phyloP scores from a whole-genome alignment of 495 filamentous ascomycete species.

The Trichocladium uniseriatum region DNA sequence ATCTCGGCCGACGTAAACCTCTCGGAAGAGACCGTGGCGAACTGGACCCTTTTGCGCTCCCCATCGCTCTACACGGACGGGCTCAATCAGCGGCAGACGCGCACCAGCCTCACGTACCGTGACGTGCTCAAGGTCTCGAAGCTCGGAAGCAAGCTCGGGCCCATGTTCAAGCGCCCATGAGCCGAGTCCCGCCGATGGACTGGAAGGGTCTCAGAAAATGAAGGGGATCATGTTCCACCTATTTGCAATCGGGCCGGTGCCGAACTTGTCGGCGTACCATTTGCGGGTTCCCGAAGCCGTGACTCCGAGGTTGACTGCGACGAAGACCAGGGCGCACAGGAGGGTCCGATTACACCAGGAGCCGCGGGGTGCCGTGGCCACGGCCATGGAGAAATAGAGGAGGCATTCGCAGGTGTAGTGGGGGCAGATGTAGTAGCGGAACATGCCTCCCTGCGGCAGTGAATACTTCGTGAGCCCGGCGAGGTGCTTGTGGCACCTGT shows the following conservation, averaged over 20 bases:
- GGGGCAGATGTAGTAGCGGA: conserved; percentile 65
- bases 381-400: conserved; percentile 69
- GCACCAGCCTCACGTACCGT: conserved; percentile 84
- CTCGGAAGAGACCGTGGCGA: conserved; percentile 55
- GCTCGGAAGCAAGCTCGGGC: conserved; percentile 56
- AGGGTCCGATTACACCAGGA: conserved; percentile 63
- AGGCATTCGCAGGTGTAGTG: conserved; percentile 86
- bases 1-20: conserved; percentile 51
- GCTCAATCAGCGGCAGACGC: conserved; percentile 50
- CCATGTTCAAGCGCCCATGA: conserved; percentile 38
- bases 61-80: conserved; percentile 48
- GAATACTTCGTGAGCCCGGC: conserved; percentile 75
- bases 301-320: conserved; percentile 67
- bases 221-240: conserved; percentile 81
- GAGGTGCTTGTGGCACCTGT: conserved; percentile 74
- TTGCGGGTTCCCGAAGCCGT: conserved; percentile 67
- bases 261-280: conserved; percentile 81
- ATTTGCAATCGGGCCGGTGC: conserved; percentile 50
- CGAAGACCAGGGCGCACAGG: conserved; percentile 58
- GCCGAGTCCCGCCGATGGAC: background rate
- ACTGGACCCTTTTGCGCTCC: conserved; percentile 72
- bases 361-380: conserved; percentile 60
- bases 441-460: conserved; percentile 58
- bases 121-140: conserved; percentile 85
- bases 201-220: conserved; percentile 45